Evolutionary conservation across 345 rosid species (phyloP), one percentile per base, ranked within the genome.

Genomic region (Rhizophora apiculata): DNA sequence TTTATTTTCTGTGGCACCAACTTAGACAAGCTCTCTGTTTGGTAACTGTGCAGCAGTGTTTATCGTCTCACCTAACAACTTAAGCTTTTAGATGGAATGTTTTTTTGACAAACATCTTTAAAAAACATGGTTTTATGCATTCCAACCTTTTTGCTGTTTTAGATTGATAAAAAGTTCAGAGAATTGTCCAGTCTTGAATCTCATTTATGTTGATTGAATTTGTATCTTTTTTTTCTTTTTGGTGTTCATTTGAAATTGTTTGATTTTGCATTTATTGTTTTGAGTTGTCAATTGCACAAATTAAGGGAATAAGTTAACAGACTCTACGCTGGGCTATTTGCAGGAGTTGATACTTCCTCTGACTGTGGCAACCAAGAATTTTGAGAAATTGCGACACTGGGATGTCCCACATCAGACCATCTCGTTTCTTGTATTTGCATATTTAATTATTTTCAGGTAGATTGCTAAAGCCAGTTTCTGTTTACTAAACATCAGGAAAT

Each of bases 321-420:
- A 36, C 48, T 22, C 46, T 21, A 13, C 6, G 55, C 53, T 74
- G 63, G 65, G 46, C 52, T 31, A 16, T 7, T 30, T 76, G 80
- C 84, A 89, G 99, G 97, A 95, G 84, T 86, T 91, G 78, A 70
- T 95, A 76, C 87, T 91, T 76, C 97, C 99, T 62, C 60, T 95
- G 74, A 74, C 85, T 63, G 51, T 88, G 65, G 64, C 77, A 60
- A 85, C 86, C 72, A 83, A 79, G 78, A 86, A 79, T 67, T 82
- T 89, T 75, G 92, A 88, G 65, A 87, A 83, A 77, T 87, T 95
- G 68, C 80, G 88, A 78, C 77, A 78, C 9, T 95, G 99, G 99
- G 97, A 95, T 76, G 89, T 91, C 80, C 99, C 99, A 54, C 86
- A 81, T 64, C 64, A 89, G 82, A 95, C 99, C 15, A 46, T 87